phyloP scores from a whole-genome alignment of 371 early-diverging fungal species.

The Mucor sp. region DNA sequence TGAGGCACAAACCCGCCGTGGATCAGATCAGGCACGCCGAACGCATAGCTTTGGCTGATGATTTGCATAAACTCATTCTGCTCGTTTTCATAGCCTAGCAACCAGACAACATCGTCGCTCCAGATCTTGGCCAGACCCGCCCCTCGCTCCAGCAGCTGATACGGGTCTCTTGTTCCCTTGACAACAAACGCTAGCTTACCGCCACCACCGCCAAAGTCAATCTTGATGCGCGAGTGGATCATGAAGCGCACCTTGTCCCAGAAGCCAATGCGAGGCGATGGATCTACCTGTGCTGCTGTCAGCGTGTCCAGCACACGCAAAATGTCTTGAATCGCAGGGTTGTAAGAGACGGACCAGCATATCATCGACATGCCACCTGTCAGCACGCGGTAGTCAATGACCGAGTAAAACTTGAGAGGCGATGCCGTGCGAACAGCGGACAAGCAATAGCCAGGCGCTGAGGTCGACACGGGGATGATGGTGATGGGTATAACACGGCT shows the following conservation, averaged over 20 bases:
- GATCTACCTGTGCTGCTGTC: slow-evolving; percentile 58
- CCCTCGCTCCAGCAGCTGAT: slow-evolving; percentile 21
- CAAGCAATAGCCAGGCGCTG: slow-evolving; percentile 21
- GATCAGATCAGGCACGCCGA: slow-evolving; percentile 37
- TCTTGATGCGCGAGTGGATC: slow-evolving; percentile 50
- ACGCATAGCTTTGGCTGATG: slow-evolving; percentile 31
- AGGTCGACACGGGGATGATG: background rate
- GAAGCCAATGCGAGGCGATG: slow-evolving; percentile 61
- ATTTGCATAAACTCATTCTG: slow-evolving; percentile 41
- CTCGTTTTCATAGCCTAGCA: slow-evolving; percentile 31
- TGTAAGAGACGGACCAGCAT: slow-evolving; percentile 58
- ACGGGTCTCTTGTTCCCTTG: slow-evolving; percentile 38
- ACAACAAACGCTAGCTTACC: slow-evolving; percentile 48
- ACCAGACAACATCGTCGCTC: slow-evolving; percentile 29
- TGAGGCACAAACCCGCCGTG: slow-evolving; percentile 16
- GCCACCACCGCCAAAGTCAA: slow-evolving; percentile 46
- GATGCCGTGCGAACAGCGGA: slow-evolving; percentile 50
- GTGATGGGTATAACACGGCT: slow-evolving; percentile 19
- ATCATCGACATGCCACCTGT: slow-evolving; percentile 27
- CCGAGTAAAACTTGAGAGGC: slow-evolving; percentile 62
- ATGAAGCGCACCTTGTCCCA: slow-evolving; percentile 74
- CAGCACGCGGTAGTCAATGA: slow-evolving; percentile 36
- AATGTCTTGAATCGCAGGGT: slow-evolving; percentile 62
- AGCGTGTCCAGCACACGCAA: slow-evolving; percentile 56
- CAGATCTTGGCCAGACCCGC: slow-evolving; percentile 38